Evolutionary conservation across 2,329 filamentous ascomycete species (phyloP), one percentile per base, ranked within the genome.

Genomic region (Fusarium mexicanum): DNA sequence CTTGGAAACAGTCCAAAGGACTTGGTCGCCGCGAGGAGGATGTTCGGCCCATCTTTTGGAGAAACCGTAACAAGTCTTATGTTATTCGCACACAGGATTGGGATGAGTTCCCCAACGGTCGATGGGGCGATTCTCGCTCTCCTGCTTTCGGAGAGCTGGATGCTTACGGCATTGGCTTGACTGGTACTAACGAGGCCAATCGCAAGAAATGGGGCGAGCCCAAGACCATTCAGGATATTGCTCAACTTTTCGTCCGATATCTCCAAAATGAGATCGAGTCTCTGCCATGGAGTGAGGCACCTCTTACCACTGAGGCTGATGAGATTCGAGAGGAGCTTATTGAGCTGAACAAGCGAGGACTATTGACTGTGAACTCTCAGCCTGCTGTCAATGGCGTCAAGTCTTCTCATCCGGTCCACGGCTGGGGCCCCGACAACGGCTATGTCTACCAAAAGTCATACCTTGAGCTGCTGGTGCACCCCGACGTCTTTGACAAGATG

Each of bases 381-480:
- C 96, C 96, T 43, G 94, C 96, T 40, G 94, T 99, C 57, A 93
- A 98, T 78, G 95, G 96, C 43, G 93, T 92, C 72, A 96, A 95
- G 83, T 98, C 95, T 2, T 93, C 91, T 8, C 91, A 99, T 80
- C 90, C 94, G 0, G 87, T 97, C 12, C 93, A 97, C 82, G 96
- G 96, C 64, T 99, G 96, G 96, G 96, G 96, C 18, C 96, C 96
- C 8, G 89, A 91, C 71, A 97, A 98, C 77, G 96, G 96, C 67
- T 99, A 97, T 80, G 96, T 98, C 63, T 99, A 98, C 84, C 96
- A 99, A 82, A 99, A 99, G 86, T 94, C 96, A 9, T 99, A 99
- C 81, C 88, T 99, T 6, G 96, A 99, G 83, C 89, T 99, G 35
- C 87, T 99, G 6, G 91, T 98, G 31, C 91, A 95, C 20, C 94